Conservation (phyloP, 2,329 filamentous ascomycete genomes). For the Aureobasidium sp. region DNA sequence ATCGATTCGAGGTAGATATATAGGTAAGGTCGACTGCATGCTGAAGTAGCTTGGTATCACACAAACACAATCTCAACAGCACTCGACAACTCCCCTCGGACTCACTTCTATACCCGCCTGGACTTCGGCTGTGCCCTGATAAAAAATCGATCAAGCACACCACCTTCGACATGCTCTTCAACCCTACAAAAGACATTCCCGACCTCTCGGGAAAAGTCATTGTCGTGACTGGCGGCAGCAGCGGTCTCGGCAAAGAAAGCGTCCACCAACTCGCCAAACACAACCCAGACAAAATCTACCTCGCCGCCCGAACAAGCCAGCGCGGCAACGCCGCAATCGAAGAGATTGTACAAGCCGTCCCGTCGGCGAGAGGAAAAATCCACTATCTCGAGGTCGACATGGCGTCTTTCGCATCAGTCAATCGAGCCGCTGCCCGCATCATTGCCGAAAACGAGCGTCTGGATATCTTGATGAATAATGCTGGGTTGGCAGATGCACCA, state of each 20-base stretch:
- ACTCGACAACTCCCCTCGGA: too few relatives aligned
- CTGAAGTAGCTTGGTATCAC: background rate
- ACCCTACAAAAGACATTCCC: conserved; percentile 28
- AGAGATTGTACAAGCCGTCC: conserved; percentile 30
- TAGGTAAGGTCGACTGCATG: background rate
- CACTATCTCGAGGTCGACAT: conserved; percentile 44
- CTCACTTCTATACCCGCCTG: too few relatives aligned
- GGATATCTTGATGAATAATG: conserved; percentile 28
- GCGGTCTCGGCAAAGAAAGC: conserved; percentile 30
- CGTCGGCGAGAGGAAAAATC: conserved; percentile 27
- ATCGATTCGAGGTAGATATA: background rate
- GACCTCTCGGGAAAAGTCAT: conserved; percentile 28
- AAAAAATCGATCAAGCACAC: background rate
- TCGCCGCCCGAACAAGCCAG: conserved; percentile 42
- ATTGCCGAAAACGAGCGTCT: conserved; percentile 22
- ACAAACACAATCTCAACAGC: too few relatives aligned
- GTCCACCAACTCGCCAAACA: conserved; percentile 45
- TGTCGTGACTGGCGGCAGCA: conserved; percentile 23
- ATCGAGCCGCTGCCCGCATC: conserved; percentile 37
- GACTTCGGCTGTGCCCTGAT: too few relatives aligned
- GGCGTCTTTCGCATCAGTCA: conserved; percentile 44
- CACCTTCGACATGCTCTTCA: conserved; percentile 17
- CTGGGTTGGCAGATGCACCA: conserved; percentile 25
- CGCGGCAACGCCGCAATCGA: conserved; percentile 40
- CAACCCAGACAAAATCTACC: conserved; percentile 47